These are phyloP conservation scores for Lipomyces kockii DNA, from an alignment of 805 yeast species.

Conservation along the genomic window DNA sequence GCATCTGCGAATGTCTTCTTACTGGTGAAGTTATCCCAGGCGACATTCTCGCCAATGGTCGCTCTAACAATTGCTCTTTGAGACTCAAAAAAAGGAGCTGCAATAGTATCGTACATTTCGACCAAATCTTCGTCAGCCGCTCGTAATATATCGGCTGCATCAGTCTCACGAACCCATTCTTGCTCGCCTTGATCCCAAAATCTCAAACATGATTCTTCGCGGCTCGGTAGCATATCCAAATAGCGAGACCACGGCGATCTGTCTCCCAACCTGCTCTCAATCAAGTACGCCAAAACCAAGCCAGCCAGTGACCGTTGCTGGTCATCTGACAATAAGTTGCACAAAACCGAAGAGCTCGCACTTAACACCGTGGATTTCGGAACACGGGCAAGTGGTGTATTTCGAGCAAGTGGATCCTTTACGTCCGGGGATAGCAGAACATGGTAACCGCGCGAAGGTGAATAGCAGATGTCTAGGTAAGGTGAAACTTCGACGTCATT, in stretches of 20 bases:
- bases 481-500: constrained; percentile 25
- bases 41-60: background rate
- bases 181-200: constrained; percentile 61
- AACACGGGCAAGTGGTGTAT: constrained; percentile 44
- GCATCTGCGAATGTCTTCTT: constrained; percentile 51
- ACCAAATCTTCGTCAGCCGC: constrained; percentile 55
- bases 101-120: constrained; percentile 48
- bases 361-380: constrained; percentile 46
- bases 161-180: constrained; percentile 60
- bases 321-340: constrained; percentile 63
- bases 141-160: constrained; percentile 63
- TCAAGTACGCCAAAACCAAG: constrained; percentile 69
- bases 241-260: constrained; percentile 82
- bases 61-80: constrained; percentile 17
- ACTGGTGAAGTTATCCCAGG: constrained; percentile 9
- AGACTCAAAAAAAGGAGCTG: constrained; percentile 41
- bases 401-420: constrained; percentile 46
- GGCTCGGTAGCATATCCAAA: constrained; percentile 55
- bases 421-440: constrained; percentile 11
- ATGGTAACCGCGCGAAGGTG: constrained; percentile 25
- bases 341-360: constrained; percentile 53
- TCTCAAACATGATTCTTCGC: constrained; percentile 49
- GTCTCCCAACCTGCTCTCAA: constrained; percentile 64
- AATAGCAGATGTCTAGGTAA: constrained; percentile 11
- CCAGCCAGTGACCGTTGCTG: constrained; percentile 62